Evolutionary conservation across 768 basidiomycete genomes (phyloP), one percentile per base, ranked within the genome.

Genomic region (Pulveroboletus sp.): DNA sequence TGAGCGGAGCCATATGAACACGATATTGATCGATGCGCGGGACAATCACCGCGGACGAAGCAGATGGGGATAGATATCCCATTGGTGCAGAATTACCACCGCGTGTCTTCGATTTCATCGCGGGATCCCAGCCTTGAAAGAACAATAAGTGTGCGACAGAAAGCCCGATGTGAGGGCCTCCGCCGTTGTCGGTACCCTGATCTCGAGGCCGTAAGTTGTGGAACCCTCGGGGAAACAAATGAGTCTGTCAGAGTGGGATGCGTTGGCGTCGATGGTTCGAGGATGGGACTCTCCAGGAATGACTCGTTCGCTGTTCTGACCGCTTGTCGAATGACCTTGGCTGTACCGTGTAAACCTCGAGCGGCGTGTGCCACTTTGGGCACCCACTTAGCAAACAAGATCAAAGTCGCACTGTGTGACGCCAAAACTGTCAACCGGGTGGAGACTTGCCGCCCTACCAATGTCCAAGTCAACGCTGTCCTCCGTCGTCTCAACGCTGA

Each of bases 401-500:
- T 40, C 58, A 64, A 57, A 53, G 48, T 41, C 24, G 14, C 15
- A 28, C 49, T 40, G 40, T 44, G 14, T 33, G 43, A 43, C 55
- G 36, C 56, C 41, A 33, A 28, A 44, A 38, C 51, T 5, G 7
- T 35, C 46, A 30, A 38, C 54, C n/a, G 33, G 40, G 45, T 28
- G 31, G 31, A 53, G 39, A 41, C 17, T 35, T 40, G 28, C 31
- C 32, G 27, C 28, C 39, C 35, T 7, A 32, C 18, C 39, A 47
- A 75, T 74, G 75, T 67, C 74, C 55, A 70, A 69, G 55, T 73
- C 78, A 36, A 82, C 89, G 4, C 76, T 92, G 13, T 91, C 89
- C 33, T 84, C 84, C n/a, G 89, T 92, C 37, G 89, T 92, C 33
- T 89, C 89, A 10, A 76, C 75, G 60, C 79, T 93, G 28, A 83